Evolutionary conservation across 495 filamentous ascomycete genomes (phyloP), one percentile per base, ranked within the genome.

Genomic region (Xylaria cubensis): DNA sequence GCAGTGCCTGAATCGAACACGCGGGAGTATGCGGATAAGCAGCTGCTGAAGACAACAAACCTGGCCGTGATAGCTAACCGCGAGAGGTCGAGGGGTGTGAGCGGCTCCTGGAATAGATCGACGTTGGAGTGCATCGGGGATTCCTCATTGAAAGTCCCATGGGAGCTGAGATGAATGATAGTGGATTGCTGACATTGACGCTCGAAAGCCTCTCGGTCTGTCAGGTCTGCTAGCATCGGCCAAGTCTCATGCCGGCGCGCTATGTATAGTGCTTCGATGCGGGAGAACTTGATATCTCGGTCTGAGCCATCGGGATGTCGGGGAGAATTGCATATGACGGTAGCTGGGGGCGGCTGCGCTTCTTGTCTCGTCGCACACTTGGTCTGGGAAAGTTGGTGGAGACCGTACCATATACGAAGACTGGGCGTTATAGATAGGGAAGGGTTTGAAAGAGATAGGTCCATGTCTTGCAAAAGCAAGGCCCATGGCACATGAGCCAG

Each of bases 331-430:
- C 58, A 71, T 21, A 64, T 61, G 17, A 70, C 21, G 34, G 69
- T 64, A 10, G 53, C 58, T n/a, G 6, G 44, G 32, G 58, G 29
- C 42, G 56, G 56, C 26, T 29, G 34, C 5, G 63, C 29, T 51
- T 66, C 63, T 34, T 69, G 41, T 7, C 8, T 61, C 42, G 36
- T 29, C 0, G 42, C 39, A 3, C 42, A 15, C 5, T 55, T 53
- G 58, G 46, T 44, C 39, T 63, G 68, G 44, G 42, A 63, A 29
- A 62, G 42, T 26, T 64, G 63, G 46, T 63, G 68, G n/a, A 55
- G 59, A 4, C 69, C 58, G 26, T 71, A 71, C 59, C 69, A 71
- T 50, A 71, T 71, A 29, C 69, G 58, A 48, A 71, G 61, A 32
- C 69, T 71, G 41, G 69, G 69, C 32, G 58, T 64, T 19, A 71